phyloP scores from a whole-genome alignment of 306 rosid species.

The Hippophae gyantsensis region DNA sequence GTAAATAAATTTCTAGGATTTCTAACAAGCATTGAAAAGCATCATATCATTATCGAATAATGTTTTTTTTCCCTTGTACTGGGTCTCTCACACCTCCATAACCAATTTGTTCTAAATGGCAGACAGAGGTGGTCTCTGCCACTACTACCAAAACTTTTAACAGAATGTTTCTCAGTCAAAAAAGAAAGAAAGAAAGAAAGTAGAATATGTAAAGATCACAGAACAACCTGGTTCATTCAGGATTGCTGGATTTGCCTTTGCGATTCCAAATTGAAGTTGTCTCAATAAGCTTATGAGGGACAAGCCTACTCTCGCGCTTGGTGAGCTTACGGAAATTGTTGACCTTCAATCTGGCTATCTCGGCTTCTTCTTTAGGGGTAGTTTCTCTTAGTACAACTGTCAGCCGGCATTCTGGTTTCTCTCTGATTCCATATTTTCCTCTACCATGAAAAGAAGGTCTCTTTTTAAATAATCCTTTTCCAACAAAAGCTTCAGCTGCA shows the following conservation, averaged over 20 bases:
- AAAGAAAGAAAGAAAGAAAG: too few species aligned
- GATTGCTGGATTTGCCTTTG: constrained; percentile 38
- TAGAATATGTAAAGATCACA: background rate
- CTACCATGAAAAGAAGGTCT: constrained; percentile 39
- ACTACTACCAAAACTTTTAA: constrained; percentile 1
- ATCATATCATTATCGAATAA: background rate
- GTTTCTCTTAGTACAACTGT: constrained; percentile 78
- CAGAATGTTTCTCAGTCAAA: background rate
- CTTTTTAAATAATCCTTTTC: constrained; percentile 59
- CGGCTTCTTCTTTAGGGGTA: constrained; percentile 76
- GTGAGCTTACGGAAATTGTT: constrained; percentile 59
- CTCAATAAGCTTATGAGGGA: constrained; percentile 88
- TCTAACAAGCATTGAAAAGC: too few species aligned
- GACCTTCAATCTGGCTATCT: constrained; percentile 75
- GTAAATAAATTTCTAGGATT: too few species aligned
- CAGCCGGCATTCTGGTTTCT: constrained; percentile 68
- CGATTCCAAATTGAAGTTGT: constrained; percentile 75
- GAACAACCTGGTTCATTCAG: constrained; percentile 14
- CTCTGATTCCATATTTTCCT: constrained; percentile 36
- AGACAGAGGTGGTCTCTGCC: background rate
- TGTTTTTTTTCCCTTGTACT: constrained; percentile 5
- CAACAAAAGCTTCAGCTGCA: constrained; percentile 80
- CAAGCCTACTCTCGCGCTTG: constrained; percentile 60
- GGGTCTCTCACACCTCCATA: background rate
- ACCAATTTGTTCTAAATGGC: background rate